Conservation (phyloP, 1,284 basidiomycete species). For the Pulveroboletus sp. region DNA sequence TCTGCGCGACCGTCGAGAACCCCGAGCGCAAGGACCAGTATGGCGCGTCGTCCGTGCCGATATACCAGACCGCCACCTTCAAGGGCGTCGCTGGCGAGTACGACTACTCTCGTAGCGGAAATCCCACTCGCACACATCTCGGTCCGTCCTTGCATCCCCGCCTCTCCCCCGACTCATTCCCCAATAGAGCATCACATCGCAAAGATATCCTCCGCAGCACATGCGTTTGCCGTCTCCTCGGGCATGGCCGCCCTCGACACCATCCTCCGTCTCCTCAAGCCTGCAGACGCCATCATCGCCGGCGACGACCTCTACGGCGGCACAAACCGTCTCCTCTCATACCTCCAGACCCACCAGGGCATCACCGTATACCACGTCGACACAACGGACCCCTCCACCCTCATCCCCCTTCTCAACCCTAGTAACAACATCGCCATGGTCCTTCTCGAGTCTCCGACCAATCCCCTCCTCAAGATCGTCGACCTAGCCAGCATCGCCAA, state of each 20-base stretch:
- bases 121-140: constrained; percentile 94
- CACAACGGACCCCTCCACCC: constrained; percentile 73
- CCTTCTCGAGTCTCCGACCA: constrained; percentile 95
- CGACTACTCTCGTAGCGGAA: constrained; percentile 95
- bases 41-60: constrained; percentile 91
- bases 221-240: constrained; percentile 91
- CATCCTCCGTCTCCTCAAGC: constrained; percentile 91
- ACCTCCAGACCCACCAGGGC: constrained; percentile 85
- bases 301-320: constrained; percentile 99
- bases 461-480: constrained; percentile 94
- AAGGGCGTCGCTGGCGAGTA: constrained; percentile 91
- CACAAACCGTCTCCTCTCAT: constrained; percentile 94
- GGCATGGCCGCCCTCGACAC: constrained; percentile 99
- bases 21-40: constrained; percentile 93
- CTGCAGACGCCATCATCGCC: constrained; percentile 93
- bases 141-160: constrained; percentile 51
- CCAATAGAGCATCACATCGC: constrained; percentile 87
- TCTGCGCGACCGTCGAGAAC: constrained; percentile 91
- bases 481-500: constrained; percentile 84
- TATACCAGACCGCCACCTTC: constrained; percentile 98
- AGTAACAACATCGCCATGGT: constrained; percentile 85
- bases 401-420: constrained; percentile 66
- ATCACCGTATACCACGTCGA: constrained; percentile 94
- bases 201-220: constrained; percentile 86
- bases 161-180: constrained; percentile 1